A percentile compares a stretch with the other conserved stretches of the same genome.
Evolutionary conservation across 495 filamentous ascomycete genomes (phyloP).

Genomic region (Penicillium canariense): DNA sequence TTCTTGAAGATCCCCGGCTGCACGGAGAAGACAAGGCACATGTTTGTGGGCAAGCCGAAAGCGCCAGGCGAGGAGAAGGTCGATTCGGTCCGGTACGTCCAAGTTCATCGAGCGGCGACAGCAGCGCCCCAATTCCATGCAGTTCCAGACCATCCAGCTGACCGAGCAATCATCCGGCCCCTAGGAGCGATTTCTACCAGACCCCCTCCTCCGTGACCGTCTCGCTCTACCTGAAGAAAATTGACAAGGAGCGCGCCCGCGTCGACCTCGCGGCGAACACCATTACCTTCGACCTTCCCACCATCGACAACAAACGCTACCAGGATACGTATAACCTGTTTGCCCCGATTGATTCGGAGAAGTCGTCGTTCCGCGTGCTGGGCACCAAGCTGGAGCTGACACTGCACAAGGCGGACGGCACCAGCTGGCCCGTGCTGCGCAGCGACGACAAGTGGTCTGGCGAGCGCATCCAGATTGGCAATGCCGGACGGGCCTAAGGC

Average conservation of each 20-base stretch:
- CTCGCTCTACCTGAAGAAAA: conserved; percentile 95
- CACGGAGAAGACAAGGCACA: conserved; percentile 72
- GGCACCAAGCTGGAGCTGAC: conserved; percentile 94
- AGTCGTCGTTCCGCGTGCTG: conserved; percentile 77
- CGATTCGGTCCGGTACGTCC: conserved; percentile 68
- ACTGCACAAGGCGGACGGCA: conserved; percentile 77
- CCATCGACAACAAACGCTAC: conserved; percentile 82
- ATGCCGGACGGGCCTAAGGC: conserved; percentile 63
- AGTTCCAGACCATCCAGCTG: neutral
- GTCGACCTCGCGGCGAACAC: conserved; percentile 61
- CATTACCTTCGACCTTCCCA: conserved; percentile 75
- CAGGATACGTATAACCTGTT: conserved; percentile 72
- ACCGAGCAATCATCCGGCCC: neutral
- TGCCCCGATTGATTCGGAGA: conserved; percentile 67
- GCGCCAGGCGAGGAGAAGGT: conserved; percentile 52
- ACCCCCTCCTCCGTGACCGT: conserved; percentile 81
- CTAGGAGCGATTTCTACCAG: conserved; percentile 92
- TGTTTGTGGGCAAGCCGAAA: conserved; percentile 82
- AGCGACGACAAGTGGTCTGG: conserved; percentile 77
- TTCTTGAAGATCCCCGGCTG: conserved; percentile 96
- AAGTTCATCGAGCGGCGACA: no score
- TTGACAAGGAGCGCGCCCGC: conserved; percentile 73
- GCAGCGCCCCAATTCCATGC: no score
- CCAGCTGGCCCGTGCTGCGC: conserved; percentile 85
- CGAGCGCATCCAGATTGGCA: conserved; percentile 79